Evolutionary conservation across 805 yeast species (phyloP).

Genomic region (Kodamaea fukazawae): DNA sequence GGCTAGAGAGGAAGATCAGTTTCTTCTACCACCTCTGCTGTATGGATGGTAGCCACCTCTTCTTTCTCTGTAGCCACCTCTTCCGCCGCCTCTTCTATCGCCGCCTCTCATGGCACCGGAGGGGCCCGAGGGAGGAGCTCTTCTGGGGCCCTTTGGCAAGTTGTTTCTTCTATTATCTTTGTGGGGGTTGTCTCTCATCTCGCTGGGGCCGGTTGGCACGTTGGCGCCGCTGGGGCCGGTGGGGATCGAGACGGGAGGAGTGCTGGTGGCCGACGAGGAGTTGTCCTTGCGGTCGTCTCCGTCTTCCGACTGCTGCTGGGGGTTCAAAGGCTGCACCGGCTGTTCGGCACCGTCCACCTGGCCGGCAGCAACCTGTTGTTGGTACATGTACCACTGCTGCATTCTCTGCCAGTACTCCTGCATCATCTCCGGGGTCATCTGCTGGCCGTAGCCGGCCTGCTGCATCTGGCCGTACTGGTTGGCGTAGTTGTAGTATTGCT

Average conservation of each 20-base stretch:
- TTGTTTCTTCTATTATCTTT: conserved; percentile 30
- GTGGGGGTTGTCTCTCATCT: conserved; percentile 17
- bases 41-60: conserved; percentile 44
- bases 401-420: conserved; percentile 62
- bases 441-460: conserved; percentile 18
- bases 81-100: conserved; percentile 28
- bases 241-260: neutral
- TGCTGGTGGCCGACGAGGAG: conserved; percentile 27
- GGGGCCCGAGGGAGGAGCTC: conserved; percentile 40
- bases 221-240: conserved; percentile 7
- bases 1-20: too few relatives aligned
- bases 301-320: conserved; percentile 34
- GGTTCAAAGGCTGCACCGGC: conserved; percentile 41
- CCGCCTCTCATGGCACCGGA: conserved; percentile 32
- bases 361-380: conserved; percentile 39
- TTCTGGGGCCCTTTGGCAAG: conserved; percentile 53
- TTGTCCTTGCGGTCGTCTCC: conserved; percentile 12
- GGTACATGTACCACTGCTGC: conserved; percentile 65
- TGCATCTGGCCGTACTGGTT: conserved; percentile 26
- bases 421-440: conserved; percentile 53
- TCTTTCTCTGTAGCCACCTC: conserved; percentile 24
- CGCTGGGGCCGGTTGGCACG: conserved; percentile 31
- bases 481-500: conserved; percentile 27
- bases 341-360: conserved; percentile 20
- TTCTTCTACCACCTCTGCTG: conserved; percentile 36